Percentiles rank a stretch among this genome's conserved stretches.
Evolutionary conservation across 2,329 filamentous ascomycete genomes (phyloP).

Genomic region (Aspergillus texensis): DNA sequence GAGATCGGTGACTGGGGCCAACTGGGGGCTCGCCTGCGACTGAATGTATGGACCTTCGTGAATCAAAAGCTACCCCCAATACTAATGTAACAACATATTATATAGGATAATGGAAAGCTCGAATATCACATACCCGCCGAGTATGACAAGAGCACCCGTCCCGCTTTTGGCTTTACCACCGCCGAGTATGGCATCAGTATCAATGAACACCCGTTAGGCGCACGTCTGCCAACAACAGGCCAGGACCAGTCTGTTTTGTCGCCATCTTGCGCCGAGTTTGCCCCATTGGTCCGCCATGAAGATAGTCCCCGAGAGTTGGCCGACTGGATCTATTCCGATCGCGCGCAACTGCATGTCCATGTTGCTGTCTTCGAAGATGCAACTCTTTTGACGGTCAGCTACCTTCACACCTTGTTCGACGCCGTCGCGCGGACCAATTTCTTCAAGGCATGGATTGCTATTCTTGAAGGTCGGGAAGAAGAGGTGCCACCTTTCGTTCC

Average conservation of each 20-base stretch:
- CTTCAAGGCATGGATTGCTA: conserved; percentile 50
- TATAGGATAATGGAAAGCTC: conserved; percentile 31
- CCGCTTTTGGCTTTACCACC: conserved; percentile 46
- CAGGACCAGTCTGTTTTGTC: conserved; percentile 5
- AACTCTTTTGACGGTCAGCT: conserved; percentile 52
- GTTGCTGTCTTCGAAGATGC: conserved; percentile 54
- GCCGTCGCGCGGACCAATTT: conserved; percentile 48
- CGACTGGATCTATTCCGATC: conserved; percentile 47
- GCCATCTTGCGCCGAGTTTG: conserved; percentile 5
- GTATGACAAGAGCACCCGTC: conserved; percentile 42
- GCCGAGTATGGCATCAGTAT: conserved; percentile 39
- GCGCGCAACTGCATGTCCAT: conserved; percentile 51
- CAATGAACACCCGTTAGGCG: conserved; percentile 45
- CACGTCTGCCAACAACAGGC: conserved; percentile 48
- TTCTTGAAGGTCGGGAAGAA: conserved; percentile 47
- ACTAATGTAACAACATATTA: neutral
- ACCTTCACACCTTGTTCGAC: conserved; percentile 54
- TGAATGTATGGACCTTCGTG: conserved; percentile 36
- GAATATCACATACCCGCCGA: conserved; percentile 46
- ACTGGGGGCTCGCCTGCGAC: conserved; percentile 49
- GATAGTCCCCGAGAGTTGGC: conserved; percentile 36
- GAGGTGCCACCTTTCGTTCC: conserved; percentile 44
- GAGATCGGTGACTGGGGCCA: conserved; percentile 51
- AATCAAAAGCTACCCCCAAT: neutral
- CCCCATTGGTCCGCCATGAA: conserved; percentile 15